Evolutionary conservation across 257 asterid genomes (phyloP), one percentile per base, ranked within the genome.

Genomic region (Gentiana macrophylla): DNA sequence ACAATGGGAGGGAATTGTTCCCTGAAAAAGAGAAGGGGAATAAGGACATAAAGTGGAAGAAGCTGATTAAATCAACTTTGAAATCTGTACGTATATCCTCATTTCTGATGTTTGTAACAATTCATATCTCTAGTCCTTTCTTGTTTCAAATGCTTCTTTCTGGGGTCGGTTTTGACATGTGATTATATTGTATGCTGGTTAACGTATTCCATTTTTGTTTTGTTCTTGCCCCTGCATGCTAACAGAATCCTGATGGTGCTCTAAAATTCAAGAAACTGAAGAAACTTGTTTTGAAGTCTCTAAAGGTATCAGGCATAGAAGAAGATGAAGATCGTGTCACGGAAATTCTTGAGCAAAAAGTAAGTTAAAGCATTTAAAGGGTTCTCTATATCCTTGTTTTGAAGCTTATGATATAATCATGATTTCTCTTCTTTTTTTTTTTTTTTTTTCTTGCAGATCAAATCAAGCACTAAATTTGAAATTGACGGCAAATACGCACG

Each of bases 1-100:
- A 36, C 53, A 62, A 35, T 34, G 55, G 43, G 37, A 48, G 51
- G 38, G 74, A 71, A 52, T 67, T 67, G 15, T 56, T 65, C 35
- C 37, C 64, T 15, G 52, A 52, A 13, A 63, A 63, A 53, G 79
- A 77, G 49, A 52, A 44, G 51, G 64, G 61, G 57, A 66, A 57
- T 67, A 77, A 71, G 77, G 67, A 73, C 61, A 83, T 84, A 53
- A 78, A 85, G 74, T 87, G 97, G 98, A 92, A 88, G 77, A 87
- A 83, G 74, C 80, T 92, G 62, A 88, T 92, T 56, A 67, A 84
- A 56, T 74, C 89, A 49, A 83, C 84, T 59, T 57, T 91, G 66
- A 77, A 77, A 80, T 83, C 93, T 46, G 98, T 91, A 80, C 3
- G 89, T 75, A 0, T 12, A 58, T 37, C 37, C 11, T 3, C 0